Evolutionary conservation across 345 rosid species (phyloP), one percentile per base, ranked within the genome.

Genomic region (Melastoma malabathricum): DNA sequence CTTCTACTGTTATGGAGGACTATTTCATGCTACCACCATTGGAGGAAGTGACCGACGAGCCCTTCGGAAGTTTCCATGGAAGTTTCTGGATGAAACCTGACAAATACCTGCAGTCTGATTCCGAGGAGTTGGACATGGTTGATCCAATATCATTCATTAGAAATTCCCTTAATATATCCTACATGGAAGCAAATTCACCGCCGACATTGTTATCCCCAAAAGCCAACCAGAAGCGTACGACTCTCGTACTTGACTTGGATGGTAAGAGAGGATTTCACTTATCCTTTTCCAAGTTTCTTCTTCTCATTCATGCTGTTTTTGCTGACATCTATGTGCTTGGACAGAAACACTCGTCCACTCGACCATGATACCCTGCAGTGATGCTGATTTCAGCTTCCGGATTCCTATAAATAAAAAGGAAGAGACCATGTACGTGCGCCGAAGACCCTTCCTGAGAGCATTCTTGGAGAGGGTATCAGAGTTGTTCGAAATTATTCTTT

Each of bases 271-370:
- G 4, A 22, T 22, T 22, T 22, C 25, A 22, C 25, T n/a, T 22
- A 22, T 22, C 25, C 25, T 22, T 22, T 50, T 22, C 34, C 31
- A 48, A 48, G 19, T 48, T 17, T 48, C 8, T 48, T 48, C 25
- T n/a, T 48, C 29, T 18, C 19, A 45, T 18, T 17, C 12, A 18
- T 15, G 15, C 25, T 18, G 23, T 14, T 16, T 16, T 10, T 17
- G 3, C 15, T 50, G 17, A 50, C 17, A 0, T 50, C 2, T 18
- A 15, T 62, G 18, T 31, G 22, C 15, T 55, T 46, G 22, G 47
- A 51, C 61, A 63, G 67, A 63, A 46, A 63, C 67, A 18, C 67
- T 63, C 4, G 46, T 63, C 61, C 67, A 63, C 53, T 63, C 67
- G 18, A 22, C 54, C 13, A 12, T 46, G 20, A 43, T 23, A 25